phyloP scores from a whole-genome alignment of 345 rosid species.

The Eucalyptus guilfoylei region DNA sequence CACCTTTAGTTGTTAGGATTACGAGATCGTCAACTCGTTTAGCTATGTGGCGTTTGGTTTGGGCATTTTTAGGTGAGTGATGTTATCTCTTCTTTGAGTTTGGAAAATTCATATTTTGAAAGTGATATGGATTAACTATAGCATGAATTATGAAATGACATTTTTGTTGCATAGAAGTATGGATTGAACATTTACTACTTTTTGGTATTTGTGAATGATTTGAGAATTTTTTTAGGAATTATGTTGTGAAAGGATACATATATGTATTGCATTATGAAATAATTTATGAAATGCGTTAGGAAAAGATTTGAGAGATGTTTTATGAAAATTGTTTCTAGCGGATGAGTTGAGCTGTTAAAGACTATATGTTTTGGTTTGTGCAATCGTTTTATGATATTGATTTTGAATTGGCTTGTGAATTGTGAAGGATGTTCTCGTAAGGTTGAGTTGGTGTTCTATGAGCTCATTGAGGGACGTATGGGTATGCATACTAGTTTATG shows the following conservation, averaged over 20 bases:
- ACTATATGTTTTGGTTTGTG: not conserved
- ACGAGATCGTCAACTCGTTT: accelerated
- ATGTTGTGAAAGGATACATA: not conserved
- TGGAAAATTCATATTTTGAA: not conserved
- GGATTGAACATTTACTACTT: not conserved
- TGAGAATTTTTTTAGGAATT: too few species aligned
- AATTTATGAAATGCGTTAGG: too few species aligned
- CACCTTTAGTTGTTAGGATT: not conserved
- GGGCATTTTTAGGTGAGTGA: not conserved
- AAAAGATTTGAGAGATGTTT: not conserved
- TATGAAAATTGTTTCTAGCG: not conserved
- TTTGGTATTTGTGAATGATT: not conserved
- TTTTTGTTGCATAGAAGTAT: not conserved
- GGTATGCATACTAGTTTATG: not conserved
- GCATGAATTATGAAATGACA: not conserved
- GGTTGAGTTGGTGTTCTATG: not conserved
- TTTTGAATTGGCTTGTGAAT: too few species aligned
- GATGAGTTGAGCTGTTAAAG: not conserved
- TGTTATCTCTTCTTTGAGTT: not conserved
- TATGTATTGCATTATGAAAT: too few species aligned
- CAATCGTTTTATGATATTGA: not conserved
- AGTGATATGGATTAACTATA: not conserved
- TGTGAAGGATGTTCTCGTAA: not conserved
- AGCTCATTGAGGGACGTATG: not conserved
- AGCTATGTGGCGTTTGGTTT: not conserved